phyloP scores from a whole-genome alignment of 2,329 filamentous ascomycete genomes.

The Pyrenophora seminiperda region DNA sequence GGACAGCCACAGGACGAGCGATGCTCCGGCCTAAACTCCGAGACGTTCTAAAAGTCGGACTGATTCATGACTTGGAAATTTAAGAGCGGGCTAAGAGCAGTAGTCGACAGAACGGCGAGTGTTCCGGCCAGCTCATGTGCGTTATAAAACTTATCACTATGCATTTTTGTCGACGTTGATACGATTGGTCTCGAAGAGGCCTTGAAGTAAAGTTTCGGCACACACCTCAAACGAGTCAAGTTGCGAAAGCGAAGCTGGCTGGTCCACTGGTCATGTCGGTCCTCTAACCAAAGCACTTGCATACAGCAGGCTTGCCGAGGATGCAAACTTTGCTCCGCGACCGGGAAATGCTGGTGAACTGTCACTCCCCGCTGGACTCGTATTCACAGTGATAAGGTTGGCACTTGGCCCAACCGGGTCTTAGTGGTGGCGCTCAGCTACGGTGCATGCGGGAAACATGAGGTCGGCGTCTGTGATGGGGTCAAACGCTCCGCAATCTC shows the following conservation, averaged over 20 bases:
- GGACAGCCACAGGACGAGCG: constrained; percentile 2
- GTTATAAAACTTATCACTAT: constrained; percentile 1
- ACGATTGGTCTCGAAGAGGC: constrained; percentile 2
- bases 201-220: constrained; percentile 5
- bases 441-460: too few species aligned
- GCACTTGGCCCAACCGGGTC: background rate
- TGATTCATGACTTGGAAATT: background rate
- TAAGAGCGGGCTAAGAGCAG: background rate
- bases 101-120: background rate
- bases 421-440: background rate
- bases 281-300: too few species aligned
- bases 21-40: background rate
- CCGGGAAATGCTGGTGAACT: too few species aligned
- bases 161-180: constrained; percentile 3
- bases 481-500: constrained; percentile 14
- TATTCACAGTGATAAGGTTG: background rate
- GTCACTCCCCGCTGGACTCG: too few species aligned
- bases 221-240: constrained; percentile 1
- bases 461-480: background rate
- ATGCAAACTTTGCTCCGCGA: too few species aligned
- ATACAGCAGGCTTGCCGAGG: too few species aligned
- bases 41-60: background rate
- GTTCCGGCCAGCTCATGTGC: constrained; percentile 3
- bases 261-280: background rate
- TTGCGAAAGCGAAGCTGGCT: constrained; percentile 1